Percentiles rank a stretch among this genome's conserved stretches.
phyloP scores from a whole-genome alignment of 2,329 filamentous ascomycete species.

The Cladobotryum protrusum region DNA sequence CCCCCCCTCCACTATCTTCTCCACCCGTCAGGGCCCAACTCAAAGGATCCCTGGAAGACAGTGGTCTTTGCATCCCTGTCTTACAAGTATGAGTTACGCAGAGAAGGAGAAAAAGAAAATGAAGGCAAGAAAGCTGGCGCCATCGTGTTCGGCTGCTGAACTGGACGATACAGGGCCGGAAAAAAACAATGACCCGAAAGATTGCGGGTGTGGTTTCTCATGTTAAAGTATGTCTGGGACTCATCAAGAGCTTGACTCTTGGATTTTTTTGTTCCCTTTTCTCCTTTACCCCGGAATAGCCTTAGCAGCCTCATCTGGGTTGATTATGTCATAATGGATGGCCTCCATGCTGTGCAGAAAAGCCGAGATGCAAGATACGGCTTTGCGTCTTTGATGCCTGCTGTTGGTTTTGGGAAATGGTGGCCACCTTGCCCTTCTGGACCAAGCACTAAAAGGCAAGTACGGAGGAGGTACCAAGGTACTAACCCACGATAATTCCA shows the following conservation, averaged over 20 bases:
- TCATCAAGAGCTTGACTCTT: too few species aligned
- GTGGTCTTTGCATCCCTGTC: not conserved
- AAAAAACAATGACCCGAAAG: not conserved
- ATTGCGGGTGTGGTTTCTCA: not conserved
- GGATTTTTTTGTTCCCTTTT: too few species aligned
- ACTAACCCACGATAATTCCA: too few species aligned
- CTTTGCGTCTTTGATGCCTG: not conserved
- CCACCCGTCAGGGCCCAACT: not conserved
- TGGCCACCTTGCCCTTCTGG: constrained; percentile 1
- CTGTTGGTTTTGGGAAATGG: not conserved
- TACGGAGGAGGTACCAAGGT: too few species aligned
- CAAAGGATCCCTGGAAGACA: not conserved
- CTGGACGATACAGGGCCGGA: not conserved
- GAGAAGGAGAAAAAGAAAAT: not conserved
- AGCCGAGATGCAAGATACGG: constrained; percentile 12
- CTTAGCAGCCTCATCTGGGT: not conserved
- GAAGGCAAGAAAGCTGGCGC: not conserved
- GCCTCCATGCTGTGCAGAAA: constrained; percentile 5
- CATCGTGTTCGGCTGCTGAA: not conserved
- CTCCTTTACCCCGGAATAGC: not conserved
- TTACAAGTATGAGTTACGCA: not conserved
- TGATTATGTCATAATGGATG: constrained; percentile 11
- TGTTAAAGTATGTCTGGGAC: not conserved
- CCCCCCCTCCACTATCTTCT: not conserved
- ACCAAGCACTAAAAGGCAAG: too few species aligned